A percentile compares a stretch with the other conserved stretches of the same genome.
These are phyloP conservation scores for Cephalotrichum gorgonifer DNA, from an alignment of 2,329 filamentous ascomycete species.

Conservation along the genomic window DNA sequence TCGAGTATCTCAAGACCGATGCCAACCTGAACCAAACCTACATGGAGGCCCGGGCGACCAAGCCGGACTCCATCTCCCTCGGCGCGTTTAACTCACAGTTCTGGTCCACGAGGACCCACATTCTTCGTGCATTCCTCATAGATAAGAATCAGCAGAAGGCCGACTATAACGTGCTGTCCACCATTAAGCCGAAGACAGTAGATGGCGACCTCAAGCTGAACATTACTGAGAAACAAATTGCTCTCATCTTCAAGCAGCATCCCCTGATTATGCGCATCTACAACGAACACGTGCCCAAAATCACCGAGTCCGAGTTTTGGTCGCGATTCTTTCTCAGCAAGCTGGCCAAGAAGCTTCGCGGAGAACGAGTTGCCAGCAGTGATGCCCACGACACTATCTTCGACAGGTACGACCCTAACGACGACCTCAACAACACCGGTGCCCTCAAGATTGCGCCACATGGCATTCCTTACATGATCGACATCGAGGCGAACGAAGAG, in stretches of 20 bases:
- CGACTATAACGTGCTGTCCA: constrained; percentile 86
- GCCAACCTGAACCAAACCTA: constrained; percentile 70
- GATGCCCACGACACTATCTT: constrained; percentile 71
- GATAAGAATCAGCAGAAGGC: constrained; percentile 79
- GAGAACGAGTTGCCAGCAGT: constrained; percentile 71
- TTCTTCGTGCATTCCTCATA: constrained; percentile 83
- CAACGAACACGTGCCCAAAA: constrained; percentile 80
- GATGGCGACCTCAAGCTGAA: constrained; percentile 69
- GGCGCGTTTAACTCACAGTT: constrained; percentile 84
- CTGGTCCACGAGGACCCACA: constrained; percentile 80
- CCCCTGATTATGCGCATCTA: constrained; percentile 84
- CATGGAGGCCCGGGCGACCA: constrained; percentile 70
- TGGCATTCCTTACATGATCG: constrained; percentile 78
- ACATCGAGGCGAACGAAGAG: constrained; percentile 89
- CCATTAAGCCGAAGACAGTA: constrained; percentile 70
- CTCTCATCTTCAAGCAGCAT: constrained; percentile 87
- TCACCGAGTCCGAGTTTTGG: constrained; percentile 80
- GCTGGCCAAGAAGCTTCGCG: constrained; percentile 82
- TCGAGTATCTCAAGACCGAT: constrained; percentile 78
- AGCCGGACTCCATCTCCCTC: constrained; percentile 72
- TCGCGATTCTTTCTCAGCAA: constrained; percentile 86
- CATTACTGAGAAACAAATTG: constrained; percentile 84
- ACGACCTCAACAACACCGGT: constrained; percentile 47
- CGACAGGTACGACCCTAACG: constrained; percentile 72
- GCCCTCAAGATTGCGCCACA: constrained; percentile 45